Percentiles rank a stretch among this genome's conserved stretches.
phyloP scores from a whole-genome alignment of 2,329 filamentous ascomycete genomes.

The Helotiales sp. region DNA sequence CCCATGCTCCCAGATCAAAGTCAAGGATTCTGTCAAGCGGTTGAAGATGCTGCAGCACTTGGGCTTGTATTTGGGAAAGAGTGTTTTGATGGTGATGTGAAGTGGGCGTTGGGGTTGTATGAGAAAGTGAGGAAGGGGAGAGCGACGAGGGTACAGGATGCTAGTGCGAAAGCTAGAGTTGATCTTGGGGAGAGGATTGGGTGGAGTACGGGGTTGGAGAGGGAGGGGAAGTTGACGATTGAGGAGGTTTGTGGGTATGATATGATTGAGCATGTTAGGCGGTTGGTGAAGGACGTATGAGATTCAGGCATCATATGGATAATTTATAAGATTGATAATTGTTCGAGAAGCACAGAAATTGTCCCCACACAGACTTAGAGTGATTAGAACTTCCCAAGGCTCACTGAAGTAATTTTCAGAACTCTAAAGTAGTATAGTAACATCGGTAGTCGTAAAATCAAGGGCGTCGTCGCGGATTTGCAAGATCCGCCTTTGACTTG shows the following conservation, averaged over 20 bases:
- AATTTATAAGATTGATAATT: no score
- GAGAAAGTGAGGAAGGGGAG: constrained; percentile 52
- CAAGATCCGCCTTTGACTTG: no score
- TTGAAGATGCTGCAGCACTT: constrained; percentile 41
- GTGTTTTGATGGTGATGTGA: constrained; percentile 47
- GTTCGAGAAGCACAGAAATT: no score
- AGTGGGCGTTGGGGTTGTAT: constrained; percentile 49
- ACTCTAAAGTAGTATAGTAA: no score
- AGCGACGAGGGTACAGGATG: constrained; percentile 55
- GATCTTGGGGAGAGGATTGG: constrained; percentile 65
- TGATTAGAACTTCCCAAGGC: no score
- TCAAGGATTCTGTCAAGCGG: constrained; percentile 49
- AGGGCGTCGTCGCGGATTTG: no score
- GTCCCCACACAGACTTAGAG: no score
- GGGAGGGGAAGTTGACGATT: constrained; percentile 59
- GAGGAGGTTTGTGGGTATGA: constrained; percentile 65
- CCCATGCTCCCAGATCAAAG: constrained; percentile 71
- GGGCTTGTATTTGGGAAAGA: constrained; percentile 36
- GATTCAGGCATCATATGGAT: no score
- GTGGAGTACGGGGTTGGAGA: constrained; percentile 44
- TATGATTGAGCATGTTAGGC: no score
- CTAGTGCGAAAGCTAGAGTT: constrained; percentile 55
- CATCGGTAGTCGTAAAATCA: no score
- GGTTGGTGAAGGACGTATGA: no score
- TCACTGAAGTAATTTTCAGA: no score